Evolutionary conservation across 495 filamentous ascomycete species (phyloP).

Genomic region (Bacidia rubella): DNA sequence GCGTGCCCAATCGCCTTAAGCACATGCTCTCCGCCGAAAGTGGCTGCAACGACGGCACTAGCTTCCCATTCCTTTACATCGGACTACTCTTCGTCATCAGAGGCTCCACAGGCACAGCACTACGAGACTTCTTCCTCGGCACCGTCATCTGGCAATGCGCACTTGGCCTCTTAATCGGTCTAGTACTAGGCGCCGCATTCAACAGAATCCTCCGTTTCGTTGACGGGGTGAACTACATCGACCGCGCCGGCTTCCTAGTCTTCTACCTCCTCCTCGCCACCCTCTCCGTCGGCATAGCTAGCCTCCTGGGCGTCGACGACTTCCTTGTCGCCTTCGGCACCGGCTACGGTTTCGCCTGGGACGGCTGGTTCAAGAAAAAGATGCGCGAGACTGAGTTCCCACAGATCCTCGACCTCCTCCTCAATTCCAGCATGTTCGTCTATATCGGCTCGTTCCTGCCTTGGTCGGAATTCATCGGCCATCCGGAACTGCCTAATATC

Average conservation of each 20-base stretch:
- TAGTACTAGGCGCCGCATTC: conserved; percentile 26
- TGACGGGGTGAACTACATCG: conserved; percentile 24
- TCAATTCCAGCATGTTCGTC: conserved; percentile 36
- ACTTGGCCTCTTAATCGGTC: conserved; percentile 27
- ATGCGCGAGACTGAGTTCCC: conserved; percentile 28
- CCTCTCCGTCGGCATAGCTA: conserved; percentile 32
- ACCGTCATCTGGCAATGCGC: conserved; percentile 38
- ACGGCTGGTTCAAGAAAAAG: conserved; percentile 33
- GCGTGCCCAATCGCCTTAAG: conserved; percentile 32
- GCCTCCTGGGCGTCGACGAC: conserved; percentile 33
- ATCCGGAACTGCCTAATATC: conserved; percentile 21
- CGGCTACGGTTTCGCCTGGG: conserved; percentile 34
- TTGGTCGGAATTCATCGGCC: conserved; percentile 27
- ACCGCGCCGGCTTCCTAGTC: conserved; percentile 28
- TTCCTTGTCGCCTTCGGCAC: conserved; percentile 40
- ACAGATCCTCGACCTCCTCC: conserved; percentile 32
- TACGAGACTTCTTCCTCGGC: conserved; percentile 34
- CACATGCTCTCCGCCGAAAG: conserved; percentile 35
- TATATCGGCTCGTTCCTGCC: conserved; percentile 37
- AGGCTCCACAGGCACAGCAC: conserved; percentile 14
- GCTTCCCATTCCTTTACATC: conserved; percentile 35
- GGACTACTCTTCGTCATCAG: conserved; percentile 27
- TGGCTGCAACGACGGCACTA: conserved; percentile 37
- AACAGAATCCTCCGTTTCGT: conserved; percentile 29
- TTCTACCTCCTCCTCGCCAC: conserved; percentile 39